Percentiles rank a stretch among this genome's conserved stretches.
Conservation (phyloP, 2,329 filamentous ascomycete genomes). For the Penicillium paneum region DNA sequence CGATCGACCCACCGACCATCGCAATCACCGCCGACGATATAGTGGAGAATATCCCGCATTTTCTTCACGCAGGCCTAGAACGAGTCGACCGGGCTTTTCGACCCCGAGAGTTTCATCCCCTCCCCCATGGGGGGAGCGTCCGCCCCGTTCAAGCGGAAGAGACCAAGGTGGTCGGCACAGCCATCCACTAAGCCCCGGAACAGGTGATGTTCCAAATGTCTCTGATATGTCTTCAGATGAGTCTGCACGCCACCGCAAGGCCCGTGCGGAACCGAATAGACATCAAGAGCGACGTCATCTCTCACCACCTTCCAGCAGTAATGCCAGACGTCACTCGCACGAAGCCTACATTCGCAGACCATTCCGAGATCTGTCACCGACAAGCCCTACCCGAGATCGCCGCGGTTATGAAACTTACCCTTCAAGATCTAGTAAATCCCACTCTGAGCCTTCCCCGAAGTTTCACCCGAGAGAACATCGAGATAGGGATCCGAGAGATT, state of each 20-base stretch:
- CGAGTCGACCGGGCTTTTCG: conserved; percentile 14
- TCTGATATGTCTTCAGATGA: conserved; percentile 33
- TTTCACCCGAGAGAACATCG: neutral
- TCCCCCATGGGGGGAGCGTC: conserved; percentile 18
- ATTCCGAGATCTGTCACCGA: conserved; percentile 28
- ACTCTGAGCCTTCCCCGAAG: conserved; percentile 10
- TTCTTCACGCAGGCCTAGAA: conserved; percentile 17
- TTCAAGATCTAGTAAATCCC: conserved; percentile 10
- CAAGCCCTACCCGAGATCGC: conserved; percentile 8
- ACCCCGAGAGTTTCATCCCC: conserved; percentile 31
- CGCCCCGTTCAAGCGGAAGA: conserved; percentile 21
- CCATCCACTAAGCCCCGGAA: conserved; percentile 20
- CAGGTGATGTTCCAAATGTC: conserved; percentile 19
- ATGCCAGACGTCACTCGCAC: conserved; percentile 37
- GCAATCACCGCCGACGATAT: conserved; percentile 23
- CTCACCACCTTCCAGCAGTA: conserved; percentile 24
- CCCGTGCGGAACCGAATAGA: conserved; percentile 16
- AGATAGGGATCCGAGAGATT: neutral
- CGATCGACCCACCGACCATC: conserved; percentile 18
- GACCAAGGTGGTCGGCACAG: conserved; percentile 18
- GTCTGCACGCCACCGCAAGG: conserved; percentile 10
- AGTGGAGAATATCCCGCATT: conserved; percentile 23
- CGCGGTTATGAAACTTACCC: conserved; percentile 10
- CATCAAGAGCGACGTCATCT: conserved; percentile 24
- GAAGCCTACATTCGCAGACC: conserved; percentile 35